Evolutionary conservation across 2,329 filamentous ascomycete genomes (phyloP).

Genomic region (Colletotrichum tabaci): DNA sequence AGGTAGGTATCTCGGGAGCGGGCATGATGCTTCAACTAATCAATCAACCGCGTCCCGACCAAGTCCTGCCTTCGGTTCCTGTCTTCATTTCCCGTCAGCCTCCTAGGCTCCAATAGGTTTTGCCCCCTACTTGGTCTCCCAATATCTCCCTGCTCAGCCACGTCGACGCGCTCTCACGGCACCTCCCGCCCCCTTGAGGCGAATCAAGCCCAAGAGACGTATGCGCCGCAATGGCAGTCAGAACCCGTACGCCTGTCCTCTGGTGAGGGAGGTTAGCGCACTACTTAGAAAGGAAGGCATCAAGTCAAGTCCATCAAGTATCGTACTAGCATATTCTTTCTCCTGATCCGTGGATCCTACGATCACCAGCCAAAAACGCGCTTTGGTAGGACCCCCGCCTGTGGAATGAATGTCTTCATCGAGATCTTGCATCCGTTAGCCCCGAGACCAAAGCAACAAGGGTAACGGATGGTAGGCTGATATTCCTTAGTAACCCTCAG

Average conservation of each 20-base stretch:
- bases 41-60: not conserved
- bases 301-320: too few species aligned
- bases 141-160: not conserved
- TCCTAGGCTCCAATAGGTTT: not conserved
- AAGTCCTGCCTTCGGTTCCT: constrained; percentile 23
- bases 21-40: not conserved
- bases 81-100: constrained; percentile 23
- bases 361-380: constrained; percentile 11
- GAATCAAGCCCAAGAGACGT: not conserved
- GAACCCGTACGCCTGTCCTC: too few species aligned
- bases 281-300: too few species aligned
- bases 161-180: not conserved
- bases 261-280: not conserved
- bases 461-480: too few species aligned
- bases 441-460: not conserved
- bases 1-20: not conserved
- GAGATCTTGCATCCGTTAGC: constrained; percentile 19
- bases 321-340: too few species aligned
- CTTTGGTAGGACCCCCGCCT: not conserved
- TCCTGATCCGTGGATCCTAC: not conserved
- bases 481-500: not conserved
- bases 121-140: constrained; percentile 2
- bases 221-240: not conserved
- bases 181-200: not conserved
- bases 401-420: constrained; percentile 8